Evolutionary conservation across 1,284 basidiomycete genomes (phyloP), one percentile per base, ranked within the genome.

Genomic region (Trichosporon ovoides): DNA sequence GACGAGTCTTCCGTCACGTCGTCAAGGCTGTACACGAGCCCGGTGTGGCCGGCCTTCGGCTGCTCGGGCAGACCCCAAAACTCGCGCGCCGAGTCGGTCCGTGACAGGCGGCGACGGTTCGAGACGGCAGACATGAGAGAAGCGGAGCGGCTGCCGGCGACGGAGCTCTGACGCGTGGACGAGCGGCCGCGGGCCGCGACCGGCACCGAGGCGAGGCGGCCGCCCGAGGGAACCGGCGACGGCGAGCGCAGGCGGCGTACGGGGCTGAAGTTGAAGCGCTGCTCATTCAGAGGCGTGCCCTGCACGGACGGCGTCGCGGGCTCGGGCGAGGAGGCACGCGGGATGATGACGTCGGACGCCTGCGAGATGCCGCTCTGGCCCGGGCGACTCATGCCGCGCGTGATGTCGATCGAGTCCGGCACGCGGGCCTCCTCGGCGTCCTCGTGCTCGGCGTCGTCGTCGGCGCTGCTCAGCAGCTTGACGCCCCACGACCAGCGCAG

Each of bases 401-500:
- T 48, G 43, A 48, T 48, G 22, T 48, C 43, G 24, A 48, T n/a
- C 22, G 43, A 48, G 43, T 48, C 43, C 2, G 43, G 43, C 24
- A 48, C 24, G 43, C 43, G 43, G 13, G 22, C 43, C 43, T 48
- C 43, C 43, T 48, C 43, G 24, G 24, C 43, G 43, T 48, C 35
- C 51, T 52, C 35, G 35, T 36, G 37, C 35, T 37, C 51, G 51
- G 51, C 36, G 22, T 57, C 57, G 55, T 85, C 83, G 63, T 93
- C 88, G 1, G 87, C 86, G 59, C 83, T 82, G 0, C 88, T 83
- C 9, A 94, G 81, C 0, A 93, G 81, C 56, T 82, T 83, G 13
- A 95, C 86, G 13, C 91, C 91, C 68, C 87, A 91, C 57, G 88
- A 90, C 87, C 91, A 94, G 20, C 91, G 86, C n/a, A 94, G 77